A percentile compares a stretch with the other conserved stretches of the same genome.
These are phyloP conservation scores for Phytophthora rubi DNA, from an alignment of 352 stramenopile species.

Conservation along the genomic window DNA sequence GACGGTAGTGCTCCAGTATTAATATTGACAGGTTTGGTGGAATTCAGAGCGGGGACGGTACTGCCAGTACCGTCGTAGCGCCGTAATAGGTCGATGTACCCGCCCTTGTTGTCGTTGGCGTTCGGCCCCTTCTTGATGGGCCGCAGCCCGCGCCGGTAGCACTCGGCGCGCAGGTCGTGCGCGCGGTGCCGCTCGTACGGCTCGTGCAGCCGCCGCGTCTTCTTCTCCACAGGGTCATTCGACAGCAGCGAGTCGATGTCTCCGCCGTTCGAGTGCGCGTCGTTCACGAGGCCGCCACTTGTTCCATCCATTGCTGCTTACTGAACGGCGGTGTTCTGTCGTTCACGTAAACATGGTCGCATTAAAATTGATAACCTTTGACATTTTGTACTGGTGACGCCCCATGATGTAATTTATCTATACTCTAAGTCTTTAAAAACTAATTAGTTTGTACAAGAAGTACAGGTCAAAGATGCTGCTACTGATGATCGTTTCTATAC, in stretches of 20 bases:
- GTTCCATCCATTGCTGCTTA: background rate
- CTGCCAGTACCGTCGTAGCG: constrained; percentile 54
- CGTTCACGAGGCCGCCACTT: background rate
- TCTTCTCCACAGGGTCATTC: constrained; percentile 39
- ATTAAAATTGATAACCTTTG: too few relatives aligned
- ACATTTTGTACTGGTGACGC: too few relatives aligned
- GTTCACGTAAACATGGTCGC: background rate
- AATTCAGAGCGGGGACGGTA: background rate
- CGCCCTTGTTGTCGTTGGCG: constrained; percentile 88
- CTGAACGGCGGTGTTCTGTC: background rate
- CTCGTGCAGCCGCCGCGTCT: constrained; percentile 56
- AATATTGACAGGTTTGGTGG: background rate
- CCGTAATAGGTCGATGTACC: constrained; percentile 75
- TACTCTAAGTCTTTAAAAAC: too few relatives aligned
- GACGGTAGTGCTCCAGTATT: constrained; percentile 17
- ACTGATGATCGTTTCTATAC: too few relatives aligned
- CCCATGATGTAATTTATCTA: too few relatives aligned
- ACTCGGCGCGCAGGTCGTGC: constrained; percentile 79
- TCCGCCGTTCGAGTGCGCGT: constrained; percentile 53
- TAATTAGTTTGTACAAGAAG: too few relatives aligned
- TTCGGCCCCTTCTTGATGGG: constrained; percentile 84
- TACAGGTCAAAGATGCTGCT: too few relatives aligned
- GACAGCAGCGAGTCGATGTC: constrained; percentile 80
- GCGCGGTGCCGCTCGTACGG: constrained; percentile 80
- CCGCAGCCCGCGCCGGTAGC: constrained; percentile 75